A percentile compares a stretch with the other conserved stretches of the same genome.
These are phyloP conservation scores for Plectranthus barbatus DNA, from an alignment of 257 asterid species.

Conservation along the genomic window DNA sequence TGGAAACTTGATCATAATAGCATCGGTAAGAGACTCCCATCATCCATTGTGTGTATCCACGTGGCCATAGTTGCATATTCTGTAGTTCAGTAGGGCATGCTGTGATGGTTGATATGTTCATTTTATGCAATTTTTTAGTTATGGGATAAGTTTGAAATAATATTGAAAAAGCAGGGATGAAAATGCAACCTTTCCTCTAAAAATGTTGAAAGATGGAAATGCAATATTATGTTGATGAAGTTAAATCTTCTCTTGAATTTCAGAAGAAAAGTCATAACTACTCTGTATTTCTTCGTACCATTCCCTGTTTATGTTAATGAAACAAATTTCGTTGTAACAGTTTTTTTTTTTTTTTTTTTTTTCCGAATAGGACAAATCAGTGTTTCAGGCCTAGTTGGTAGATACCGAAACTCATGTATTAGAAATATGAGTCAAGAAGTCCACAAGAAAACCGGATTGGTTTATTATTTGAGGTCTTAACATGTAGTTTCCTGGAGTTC, in stretches of 20 bases:
- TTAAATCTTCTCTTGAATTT: neutral
- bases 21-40: conserved; percentile 44
- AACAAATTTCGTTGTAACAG: neutral
- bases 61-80: too few species aligned
- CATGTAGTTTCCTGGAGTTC: neutral
- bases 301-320: too few species aligned
- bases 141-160: too few species aligned
- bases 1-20: conserved; percentile 82
- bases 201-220: neutral
- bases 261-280: neutral
- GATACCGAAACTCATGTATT: neutral
- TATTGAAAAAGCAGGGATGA: too few species aligned
- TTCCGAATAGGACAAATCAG: neutral
- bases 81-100: too few species aligned
- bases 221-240: neutral
- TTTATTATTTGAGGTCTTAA: too few species aligned
- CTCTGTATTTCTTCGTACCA: too few species aligned
- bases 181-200: neutral
- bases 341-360: too few species aligned
- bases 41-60: neutral
- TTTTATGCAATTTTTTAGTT: neutral
- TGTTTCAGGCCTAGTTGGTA: neutral
- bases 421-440: too few species aligned
- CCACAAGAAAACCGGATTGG: neutral
- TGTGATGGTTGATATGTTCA: neutral